Evolutionary conservation across 176 grass and related monocot genomes (phyloP), one percentile per base, ranked within the genome.

Genomic region (Rhynchospora pubera): DNA sequence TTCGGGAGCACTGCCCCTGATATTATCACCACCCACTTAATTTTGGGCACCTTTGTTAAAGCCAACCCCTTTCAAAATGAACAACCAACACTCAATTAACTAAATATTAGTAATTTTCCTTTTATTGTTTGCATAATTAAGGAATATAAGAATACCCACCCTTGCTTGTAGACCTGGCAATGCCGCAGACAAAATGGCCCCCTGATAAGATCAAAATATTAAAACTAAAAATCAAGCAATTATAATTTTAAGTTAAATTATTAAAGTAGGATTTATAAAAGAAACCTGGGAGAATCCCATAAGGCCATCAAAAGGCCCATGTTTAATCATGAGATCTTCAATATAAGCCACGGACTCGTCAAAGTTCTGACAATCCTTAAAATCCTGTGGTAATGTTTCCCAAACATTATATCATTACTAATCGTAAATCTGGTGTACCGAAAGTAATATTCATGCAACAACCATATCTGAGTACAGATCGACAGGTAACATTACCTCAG

Each of bases 211-310:
- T 69, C 23, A 58, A 61, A 61, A 21, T 57, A 13, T n/a, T 85
- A 68, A 32, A 39, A 56, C 18, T 80, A 6, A 3, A 39, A 48
- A 16, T 23, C 73, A 30, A 50, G 7, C 7, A 30, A 43, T 59
- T 11, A 57, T 14, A 39, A 57, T 56, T 44, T 19, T 6, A 13
- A 55, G 56, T 12, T 67, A 26, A 64, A 74, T 57, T 28, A 47
- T 51, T 48, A 16, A 23, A 55, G 70, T 30, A 79, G 48, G 58
- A 86, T 39, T 78, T 50, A n/a, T 48, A 30, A 32, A 51, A 24
- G 6, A 69, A 84, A 93, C 92, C 90, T 91, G 90, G 18, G 94
- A 97, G 83, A 98, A 98, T 55, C 96, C 96, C 90, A 98, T 90
- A 56, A 98, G 16, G 0, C 96, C 96, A 60, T 98, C 96, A 45